Evolutionary conservation across 1,284 basidiomycete species (phyloP).

Genomic region (Exobasidium rhododendri): DNA sequence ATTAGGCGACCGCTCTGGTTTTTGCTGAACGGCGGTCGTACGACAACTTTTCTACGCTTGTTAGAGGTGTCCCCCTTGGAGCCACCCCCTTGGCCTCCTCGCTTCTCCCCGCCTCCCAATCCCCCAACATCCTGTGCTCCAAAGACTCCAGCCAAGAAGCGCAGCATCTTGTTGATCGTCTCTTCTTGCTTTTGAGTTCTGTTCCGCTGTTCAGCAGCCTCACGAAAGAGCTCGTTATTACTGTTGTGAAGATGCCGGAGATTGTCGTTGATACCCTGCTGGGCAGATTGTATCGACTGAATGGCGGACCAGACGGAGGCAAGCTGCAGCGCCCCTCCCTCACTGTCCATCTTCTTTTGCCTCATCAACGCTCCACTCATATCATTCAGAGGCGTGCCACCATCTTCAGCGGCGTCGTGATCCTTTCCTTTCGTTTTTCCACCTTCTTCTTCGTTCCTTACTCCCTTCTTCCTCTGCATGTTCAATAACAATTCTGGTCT

Average conservation of each 20-base stretch:
- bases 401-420: background rate
- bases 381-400: slow-evolving; percentile 7
- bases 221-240: slow-evolving; percentile 88
- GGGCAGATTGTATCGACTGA: slow-evolving; percentile 82
- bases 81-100: slow-evolving; percentile 56
- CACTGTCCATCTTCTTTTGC: slow-evolving; percentile 24
- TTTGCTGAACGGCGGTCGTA: slow-evolving; percentile 19
- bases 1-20: slow-evolving; percentile 8
- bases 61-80: slow-evolving; percentile 52
- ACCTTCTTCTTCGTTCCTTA: slow-evolving; percentile 46
- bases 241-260: slow-evolving; percentile 81
- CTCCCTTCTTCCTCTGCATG: slow-evolving; percentile 67
- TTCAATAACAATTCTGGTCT: slow-evolving; percentile 86
- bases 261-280: slow-evolving; percentile 81
- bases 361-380: slow-evolving; percentile 15
- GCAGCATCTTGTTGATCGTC: slow-evolving; percentile 92
- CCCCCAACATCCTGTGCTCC: slow-evolving; percentile 61
- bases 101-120: slow-evolving; percentile 14
- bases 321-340: slow-evolving; percentile 36
- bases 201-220: slow-evolving; percentile 74
- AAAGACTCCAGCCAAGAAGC: slow-evolving; percentile 90
- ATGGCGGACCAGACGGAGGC: slow-evolving; percentile 71
- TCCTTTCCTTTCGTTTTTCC: slow-evolving; percentile 52
- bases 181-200: slow-evolving; percentile 88
- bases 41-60: slow-evolving; percentile 56